Evolutionary conservation across 805 yeast species (phyloP).

Genomic region (Spencermartinsiella europaea): DNA sequence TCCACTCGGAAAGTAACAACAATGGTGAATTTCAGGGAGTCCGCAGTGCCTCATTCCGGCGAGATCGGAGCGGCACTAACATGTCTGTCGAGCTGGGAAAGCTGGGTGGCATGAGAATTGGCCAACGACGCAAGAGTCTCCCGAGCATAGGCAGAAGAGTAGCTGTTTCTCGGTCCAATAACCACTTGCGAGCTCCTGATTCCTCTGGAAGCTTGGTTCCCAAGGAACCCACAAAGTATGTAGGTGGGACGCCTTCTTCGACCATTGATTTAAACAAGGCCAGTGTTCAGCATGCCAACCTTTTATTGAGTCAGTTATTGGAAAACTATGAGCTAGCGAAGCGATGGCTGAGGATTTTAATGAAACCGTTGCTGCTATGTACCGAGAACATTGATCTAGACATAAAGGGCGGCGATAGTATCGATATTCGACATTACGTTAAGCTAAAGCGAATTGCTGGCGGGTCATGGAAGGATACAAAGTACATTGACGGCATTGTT

Average conservation of each 20-base stretch:
- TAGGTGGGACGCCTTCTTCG: slow-evolving; percentile 6
- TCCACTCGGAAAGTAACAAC: slow-evolving; percentile 10
- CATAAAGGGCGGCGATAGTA: slow-evolving; percentile 58
- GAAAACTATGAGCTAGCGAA: slow-evolving; percentile 33
- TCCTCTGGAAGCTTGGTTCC: background rate
- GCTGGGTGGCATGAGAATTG: slow-evolving; percentile 16
- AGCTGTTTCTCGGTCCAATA: background rate
- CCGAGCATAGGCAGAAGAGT: slow-evolving; percentile 2
- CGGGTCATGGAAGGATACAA: slow-evolving; percentile 56
- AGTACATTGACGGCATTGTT: slow-evolving; percentile 68
- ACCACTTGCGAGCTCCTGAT: background rate
- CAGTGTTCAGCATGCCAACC: slow-evolving; percentile 26
- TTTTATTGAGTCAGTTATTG: slow-evolving; percentile 30
- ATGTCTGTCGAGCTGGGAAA: slow-evolving; percentile 12
- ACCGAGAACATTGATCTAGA: slow-evolving; percentile 58
- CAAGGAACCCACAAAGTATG: background rate
- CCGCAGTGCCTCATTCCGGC: slow-evolving; percentile 9
- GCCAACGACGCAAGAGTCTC: slow-evolving; percentile 19
- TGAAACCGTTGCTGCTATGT: slow-evolving; percentile 45
- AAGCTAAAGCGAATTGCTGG: slow-evolving; percentile 84
- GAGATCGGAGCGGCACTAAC: slow-evolving; percentile 22
- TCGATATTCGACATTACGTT: slow-evolving; percentile 84
- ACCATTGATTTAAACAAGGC: slow-evolving; percentile 30
- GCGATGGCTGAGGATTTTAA: slow-evolving; percentile 57
- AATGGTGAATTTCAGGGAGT: slow-evolving; percentile 1